Base-by-base conservation (phyloP, 139 green algal genomes). In the Coccomyxa sp. region DNA sequence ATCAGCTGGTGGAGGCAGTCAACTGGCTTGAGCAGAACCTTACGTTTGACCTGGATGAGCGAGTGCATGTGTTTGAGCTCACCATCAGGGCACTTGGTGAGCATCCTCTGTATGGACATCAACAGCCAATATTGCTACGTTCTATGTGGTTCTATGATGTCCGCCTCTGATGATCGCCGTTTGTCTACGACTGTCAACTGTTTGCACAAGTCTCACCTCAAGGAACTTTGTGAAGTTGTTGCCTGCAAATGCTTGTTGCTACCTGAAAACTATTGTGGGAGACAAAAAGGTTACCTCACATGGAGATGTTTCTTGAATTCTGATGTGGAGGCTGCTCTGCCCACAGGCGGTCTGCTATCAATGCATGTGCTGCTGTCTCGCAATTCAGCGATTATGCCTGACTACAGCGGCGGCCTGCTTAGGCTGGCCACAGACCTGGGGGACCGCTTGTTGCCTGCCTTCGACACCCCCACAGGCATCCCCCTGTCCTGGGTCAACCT, bases 401-500 rank as follows among this genome's bases (percentile, higher is more conserved):
- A 68, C 0, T 95, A 95, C 71, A 83, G 92, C 23, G 90, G 90
- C 31, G 0, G 78, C 13, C 82, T 97, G 79, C 89, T 97, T 76
- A 27, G 67, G 14, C 75, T 88, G 57, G 93, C 93, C 0, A 81
- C 88, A 1, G 90, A 95, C 67, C 86, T 98, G 30, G 91, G 89
- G 0, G 83, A 96, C 60, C 85, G 90, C 51, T 87, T 98, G 67
- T 79, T 97, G 86, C 92, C 94, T 0, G 95, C 95, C 0, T 98
- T 98, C 77, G 81, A 96, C 71, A 97, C 93, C 3, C 88, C 91
- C 13, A 93, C 85, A 7, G 90, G 94, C 18, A 85, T 98, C 67
- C 95, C 95, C 0, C 80, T 90, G 25, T 90, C 90, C 15, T 95
- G 92, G 84, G 87, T 97, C 16, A 92, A 97, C 87, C 83, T 98